Percentiles rank a stretch among this genome's conserved stretches.
Evolutionary conservation across 1,284 basidiomycete species (phyloP).

Genomic region (Cronartium quercuum): DNA sequence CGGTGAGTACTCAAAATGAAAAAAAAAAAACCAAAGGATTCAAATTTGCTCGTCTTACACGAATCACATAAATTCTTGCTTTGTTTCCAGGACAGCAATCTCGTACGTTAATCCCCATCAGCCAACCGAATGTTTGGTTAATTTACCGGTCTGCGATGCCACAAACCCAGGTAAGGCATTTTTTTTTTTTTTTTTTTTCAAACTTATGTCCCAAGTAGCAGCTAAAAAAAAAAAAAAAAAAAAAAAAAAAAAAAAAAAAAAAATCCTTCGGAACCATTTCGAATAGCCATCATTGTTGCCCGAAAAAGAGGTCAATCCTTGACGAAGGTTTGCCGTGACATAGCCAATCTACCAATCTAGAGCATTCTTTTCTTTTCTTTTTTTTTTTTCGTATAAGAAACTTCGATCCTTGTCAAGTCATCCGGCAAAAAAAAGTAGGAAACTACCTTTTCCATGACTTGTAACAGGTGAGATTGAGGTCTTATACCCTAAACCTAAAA

Average conservation of each 20-base stretch:
- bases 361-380: not conserved
- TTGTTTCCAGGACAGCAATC: slow-evolving; percentile 1
- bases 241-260: too few relatives aligned
- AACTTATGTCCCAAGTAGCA: not conserved
- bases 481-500: not conserved
- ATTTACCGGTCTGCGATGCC: slow-evolving; percentile 33
- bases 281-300: not conserved
- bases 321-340: slow-evolving; percentile 25
- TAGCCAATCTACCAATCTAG: slow-evolving; percentile 31
- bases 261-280: not conserved
- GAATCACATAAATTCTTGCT: not conserved
- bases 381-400: too few relatives aligned
- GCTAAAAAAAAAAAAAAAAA: too few relatives aligned
- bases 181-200: too few relatives aligned
- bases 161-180: slow-evolving; percentile 15
- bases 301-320: slow-evolving; percentile 16
- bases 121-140: slow-evolving; percentile 16
- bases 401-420: too few relatives aligned
- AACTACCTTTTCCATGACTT: too few relatives aligned
- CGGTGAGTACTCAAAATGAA: not conserved
- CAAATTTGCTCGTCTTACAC: not conserved
- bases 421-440: too few relatives aligned
- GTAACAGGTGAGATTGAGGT: too few relatives aligned
- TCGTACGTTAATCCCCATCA: not conserved
- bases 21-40: too few relatives aligned